Evolutionary conservation across 1,139 yeast species (phyloP).

Genomic region (Meyerozyma smithsonii): DNA sequence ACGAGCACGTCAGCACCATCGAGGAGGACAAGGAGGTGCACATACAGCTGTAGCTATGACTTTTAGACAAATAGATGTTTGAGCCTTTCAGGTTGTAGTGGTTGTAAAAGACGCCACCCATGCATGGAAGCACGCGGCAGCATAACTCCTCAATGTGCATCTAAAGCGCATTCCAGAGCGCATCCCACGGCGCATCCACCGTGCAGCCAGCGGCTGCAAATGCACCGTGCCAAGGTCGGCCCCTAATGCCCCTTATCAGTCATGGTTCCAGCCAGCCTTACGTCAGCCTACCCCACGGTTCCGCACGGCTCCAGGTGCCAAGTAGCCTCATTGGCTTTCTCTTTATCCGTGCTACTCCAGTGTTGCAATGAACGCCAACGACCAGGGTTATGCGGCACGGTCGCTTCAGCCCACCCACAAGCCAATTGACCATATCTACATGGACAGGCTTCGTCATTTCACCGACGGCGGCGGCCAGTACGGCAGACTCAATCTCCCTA

Average conservation of each 20-base stretch:
- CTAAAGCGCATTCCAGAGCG: too few relatives aligned
- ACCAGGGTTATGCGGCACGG: slow-evolving; percentile 7
- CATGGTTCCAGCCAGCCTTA: background rate
- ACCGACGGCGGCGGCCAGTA: slow-evolving; percentile 70
- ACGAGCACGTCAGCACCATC: slow-evolving; percentile 46
- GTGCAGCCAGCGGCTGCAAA: too few relatives aligned
- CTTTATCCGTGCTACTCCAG: background rate
- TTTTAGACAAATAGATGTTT: too few relatives aligned
- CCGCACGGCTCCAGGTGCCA: background rate
- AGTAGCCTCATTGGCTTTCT: background rate
- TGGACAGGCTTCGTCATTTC: slow-evolving; percentile 77
- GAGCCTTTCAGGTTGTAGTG: too few relatives aligned
- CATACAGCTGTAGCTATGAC: too few relatives aligned
- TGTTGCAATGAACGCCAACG: background rate
- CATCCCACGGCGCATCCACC: too few relatives aligned
- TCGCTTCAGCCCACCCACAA: slow-evolving; percentile 69
- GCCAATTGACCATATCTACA: slow-evolving; percentile 76
- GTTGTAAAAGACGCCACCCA: too few relatives aligned
- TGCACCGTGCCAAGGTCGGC: too few relatives aligned
- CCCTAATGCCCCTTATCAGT: background rate
- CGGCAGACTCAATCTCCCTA: slow-evolving; percentile 67
- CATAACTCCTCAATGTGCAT: too few relatives aligned
- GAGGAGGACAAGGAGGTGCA: slow-evolving; percentile 63
- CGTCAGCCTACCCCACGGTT: background rate
- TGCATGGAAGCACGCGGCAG: too few relatives aligned